Evolutionary conservation across 805 yeast species (phyloP).

Genomic region (Yarrowia hollandica): DNA sequence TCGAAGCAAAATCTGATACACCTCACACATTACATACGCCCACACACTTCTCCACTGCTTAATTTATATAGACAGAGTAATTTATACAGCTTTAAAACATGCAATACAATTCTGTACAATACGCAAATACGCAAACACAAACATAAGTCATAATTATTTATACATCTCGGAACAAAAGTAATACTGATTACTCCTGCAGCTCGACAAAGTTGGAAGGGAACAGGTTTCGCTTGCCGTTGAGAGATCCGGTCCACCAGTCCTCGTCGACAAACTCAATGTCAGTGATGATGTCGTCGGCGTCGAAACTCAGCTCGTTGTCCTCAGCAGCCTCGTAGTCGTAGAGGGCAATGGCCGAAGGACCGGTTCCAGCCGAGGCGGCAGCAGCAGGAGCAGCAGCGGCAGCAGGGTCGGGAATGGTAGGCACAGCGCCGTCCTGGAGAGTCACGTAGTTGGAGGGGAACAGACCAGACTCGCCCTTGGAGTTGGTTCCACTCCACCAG

Average conservation of each 20-base stretch:
- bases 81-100: too few relatives aligned
- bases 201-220: constrained; percentile 90
- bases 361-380: constrained; percentile 37
- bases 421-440: constrained; percentile 43
- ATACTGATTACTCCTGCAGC: constrained; percentile 33
- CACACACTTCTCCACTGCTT: too few relatives aligned
- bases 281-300: constrained; percentile 76
- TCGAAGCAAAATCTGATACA: constrained; percentile 9
- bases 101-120: too few relatives aligned
- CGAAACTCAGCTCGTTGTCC: constrained; percentile 84
- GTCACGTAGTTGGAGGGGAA: constrained; percentile 90
- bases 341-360: constrained; percentile 60
- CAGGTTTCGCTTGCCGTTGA: constrained; percentile 74
- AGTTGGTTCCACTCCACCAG: constrained; percentile 88
- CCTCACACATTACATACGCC: too few relatives aligned
- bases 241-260: constrained; percentile 95
- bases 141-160: constrained; percentile 24
- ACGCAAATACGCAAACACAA: too few relatives aligned
- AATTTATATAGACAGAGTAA: constrained; percentile 6
- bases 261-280: constrained; percentile 88
- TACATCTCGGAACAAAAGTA: not conserved
- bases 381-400: constrained; percentile 32
- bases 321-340: constrained; percentile 88
- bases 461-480: constrained; percentile 73
- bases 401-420: constrained; percentile 32